Conservation (phyloP, 2,329 filamentous ascomycete genomes). For the Verticillium nubilum region DNA sequence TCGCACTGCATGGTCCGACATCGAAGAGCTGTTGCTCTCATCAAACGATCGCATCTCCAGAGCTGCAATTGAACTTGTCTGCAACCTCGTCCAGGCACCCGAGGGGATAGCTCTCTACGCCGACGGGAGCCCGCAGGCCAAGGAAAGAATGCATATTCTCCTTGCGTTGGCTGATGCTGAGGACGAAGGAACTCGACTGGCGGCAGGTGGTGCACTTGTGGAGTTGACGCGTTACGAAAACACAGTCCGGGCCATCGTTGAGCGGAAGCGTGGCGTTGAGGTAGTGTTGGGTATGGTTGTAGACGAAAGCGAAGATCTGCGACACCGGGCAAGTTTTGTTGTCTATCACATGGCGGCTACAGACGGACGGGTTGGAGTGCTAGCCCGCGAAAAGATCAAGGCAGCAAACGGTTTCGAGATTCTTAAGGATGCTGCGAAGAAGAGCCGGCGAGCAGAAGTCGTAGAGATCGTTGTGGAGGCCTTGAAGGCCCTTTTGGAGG, state of each 20-base stretch:
- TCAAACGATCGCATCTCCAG: slow-evolving; percentile 72
- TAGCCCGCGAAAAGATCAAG: slow-evolving; percentile 55
- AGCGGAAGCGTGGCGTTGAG: slow-evolving; percentile 64
- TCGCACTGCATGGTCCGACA: slow-evolving; percentile 63
- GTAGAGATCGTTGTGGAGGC: slow-evolving; percentile 67
- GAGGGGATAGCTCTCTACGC: slow-evolving; percentile 65
- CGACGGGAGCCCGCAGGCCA: slow-evolving; percentile 60
- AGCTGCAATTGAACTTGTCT: slow-evolving; percentile 82
- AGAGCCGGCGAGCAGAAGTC: slow-evolving; percentile 63
- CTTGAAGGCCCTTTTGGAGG: slow-evolving; percentile 60
- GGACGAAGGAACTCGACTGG: slow-evolving; percentile 71
- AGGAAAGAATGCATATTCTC: slow-evolving; percentile 73
- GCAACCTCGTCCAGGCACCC: slow-evolving; percentile 74
- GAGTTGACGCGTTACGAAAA: slow-evolving; percentile 75
- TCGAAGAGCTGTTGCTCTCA: slow-evolving; percentile 80
- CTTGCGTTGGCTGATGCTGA: slow-evolving; percentile 85
- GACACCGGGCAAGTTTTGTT: slow-evolving; percentile 69
- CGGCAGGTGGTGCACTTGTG: slow-evolving; percentile 83
- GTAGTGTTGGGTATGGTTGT: slow-evolving; percentile 76
- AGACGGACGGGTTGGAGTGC: slow-evolving; percentile 59
- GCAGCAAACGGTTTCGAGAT: slow-evolving; percentile 59
- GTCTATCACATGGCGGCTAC: slow-evolving; percentile 66
- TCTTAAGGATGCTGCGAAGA: slow-evolving; percentile 65
- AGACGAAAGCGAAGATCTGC: slow-evolving; percentile 64
- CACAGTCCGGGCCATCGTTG: slow-evolving; percentile 65